Conservation (phyloP, 2,329 filamentous ascomycete species). For the Pseudogymnoascus sp. region DNA sequence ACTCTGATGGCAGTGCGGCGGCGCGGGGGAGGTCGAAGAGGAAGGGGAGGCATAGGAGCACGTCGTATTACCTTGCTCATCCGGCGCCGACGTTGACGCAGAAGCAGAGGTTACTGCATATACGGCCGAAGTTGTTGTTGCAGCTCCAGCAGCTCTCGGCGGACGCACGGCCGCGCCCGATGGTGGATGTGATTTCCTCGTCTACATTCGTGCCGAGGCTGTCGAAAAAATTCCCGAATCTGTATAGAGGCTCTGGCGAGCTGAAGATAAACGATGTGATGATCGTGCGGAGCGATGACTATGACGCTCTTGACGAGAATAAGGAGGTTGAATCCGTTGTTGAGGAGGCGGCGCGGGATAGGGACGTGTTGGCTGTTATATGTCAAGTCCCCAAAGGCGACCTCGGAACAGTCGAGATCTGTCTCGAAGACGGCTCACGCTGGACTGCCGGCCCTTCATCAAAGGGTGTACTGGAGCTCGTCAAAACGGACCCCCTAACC, state of each 20-base stretch:
- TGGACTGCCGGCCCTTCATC: constrained; percentile 50
- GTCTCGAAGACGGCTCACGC: constrained; percentile 55
- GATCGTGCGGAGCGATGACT: constrained; percentile 64
- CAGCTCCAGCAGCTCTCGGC: constrained; percentile 64
- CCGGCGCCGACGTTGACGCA: constrained; percentile 54
- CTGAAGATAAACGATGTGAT: constrained; percentile 65
- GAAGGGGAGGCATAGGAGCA: constrained; percentile 49
- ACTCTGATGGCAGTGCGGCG: constrained; percentile 42
- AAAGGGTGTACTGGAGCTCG: constrained; percentile 61
- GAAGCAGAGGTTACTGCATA: constrained; percentile 53
- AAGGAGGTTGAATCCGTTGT: constrained; percentile 38
- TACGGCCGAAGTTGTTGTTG: constrained; percentile 62
- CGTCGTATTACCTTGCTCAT: constrained; percentile 61
- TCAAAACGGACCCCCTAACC: constrained; percentile 43
- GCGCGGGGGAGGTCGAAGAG: constrained; percentile 38
- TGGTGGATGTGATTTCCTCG: constrained; percentile 68
- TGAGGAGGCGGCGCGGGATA: constrained; percentile 44
- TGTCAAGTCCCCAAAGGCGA: constrained; percentile 53
- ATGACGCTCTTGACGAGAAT: constrained; percentile 54
- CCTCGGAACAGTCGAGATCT: constrained; percentile 48
- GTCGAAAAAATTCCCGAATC: constrained; percentile 54
- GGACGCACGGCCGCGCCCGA: constrained; percentile 57
- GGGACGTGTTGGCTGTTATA: constrained; percentile 62
- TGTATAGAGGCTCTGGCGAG: constrained; percentile 57
- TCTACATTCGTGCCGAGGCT: constrained; percentile 56